A percentile compares a stretch with the other conserved stretches of the same genome.
phyloP scores from a whole-genome alignment of 352 stramenopile genomes.

The Phytophthora sojae region DNA sequence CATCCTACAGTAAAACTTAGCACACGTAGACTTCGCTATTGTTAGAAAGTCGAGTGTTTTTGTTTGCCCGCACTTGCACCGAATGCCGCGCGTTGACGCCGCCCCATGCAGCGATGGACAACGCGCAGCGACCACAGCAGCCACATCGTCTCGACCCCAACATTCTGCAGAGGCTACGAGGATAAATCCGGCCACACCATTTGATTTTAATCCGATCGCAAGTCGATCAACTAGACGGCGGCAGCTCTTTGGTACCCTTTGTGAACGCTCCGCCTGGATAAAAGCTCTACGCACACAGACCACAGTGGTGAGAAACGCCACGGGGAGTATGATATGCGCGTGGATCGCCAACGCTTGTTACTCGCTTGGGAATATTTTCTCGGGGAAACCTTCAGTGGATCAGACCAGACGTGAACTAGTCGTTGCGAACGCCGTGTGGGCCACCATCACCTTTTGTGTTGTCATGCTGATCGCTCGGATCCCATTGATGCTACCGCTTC shows the following conservation, averaged over 20 bases:
- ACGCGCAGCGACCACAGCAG: background rate
- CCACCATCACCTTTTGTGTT: conserved; percentile 13
- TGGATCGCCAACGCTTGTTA: conserved; percentile 22
- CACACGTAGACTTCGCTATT: background rate
- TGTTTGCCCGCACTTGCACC: background rate
- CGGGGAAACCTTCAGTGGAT: conserved; percentile 11
- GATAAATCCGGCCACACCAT: background rate
- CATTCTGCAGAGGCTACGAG: background rate
- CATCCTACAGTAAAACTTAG: too few relatives aligned
- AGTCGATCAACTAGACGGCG: background rate
- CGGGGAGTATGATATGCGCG: conserved; percentile 14
- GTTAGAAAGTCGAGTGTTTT: background rate
- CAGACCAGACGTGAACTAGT: conserved; percentile 14
- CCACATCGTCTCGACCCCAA: background rate
- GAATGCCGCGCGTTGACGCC: background rate
- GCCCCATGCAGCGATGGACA: background rate
- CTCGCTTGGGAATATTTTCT: conserved; percentile 9
- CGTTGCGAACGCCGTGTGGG: conserved; percentile 14
- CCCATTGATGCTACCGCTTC: conserved; percentile 10
- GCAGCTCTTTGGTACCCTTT: background rate
- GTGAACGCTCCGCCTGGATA: background rate
- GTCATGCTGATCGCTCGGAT: background rate
- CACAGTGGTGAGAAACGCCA: conserved; percentile 4
- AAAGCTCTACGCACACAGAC: conserved; percentile 1
- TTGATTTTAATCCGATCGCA: background rate